Percentiles rank a stretch among this genome's conserved stretches.
Evolutionary conservation across 2,329 filamentous ascomycete genomes (phyloP).

Genomic region (Neurospora sp.): DNA sequence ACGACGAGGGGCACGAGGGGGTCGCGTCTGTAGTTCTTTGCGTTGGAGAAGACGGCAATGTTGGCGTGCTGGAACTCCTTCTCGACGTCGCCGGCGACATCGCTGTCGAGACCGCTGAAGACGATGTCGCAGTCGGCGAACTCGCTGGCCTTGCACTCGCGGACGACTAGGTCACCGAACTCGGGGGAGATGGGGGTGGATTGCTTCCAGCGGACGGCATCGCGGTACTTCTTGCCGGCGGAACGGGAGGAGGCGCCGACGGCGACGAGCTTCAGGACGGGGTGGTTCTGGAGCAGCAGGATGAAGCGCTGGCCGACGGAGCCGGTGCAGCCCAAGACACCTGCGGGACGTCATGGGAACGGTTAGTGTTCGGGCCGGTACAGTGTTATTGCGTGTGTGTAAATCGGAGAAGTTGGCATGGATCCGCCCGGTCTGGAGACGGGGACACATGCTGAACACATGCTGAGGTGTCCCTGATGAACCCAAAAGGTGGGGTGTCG

Average conservation of each 20-base stretch:
- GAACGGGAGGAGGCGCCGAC: slow-evolving; percentile 84
- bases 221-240: slow-evolving; percentile 86
- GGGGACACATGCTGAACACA: neutral
- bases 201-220: slow-evolving; percentile 95
- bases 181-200: slow-evolving; percentile 63
- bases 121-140: slow-evolving; percentile 88
- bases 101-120: slow-evolving; percentile 85
- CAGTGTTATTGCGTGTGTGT: neutral
- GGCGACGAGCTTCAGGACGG: slow-evolving; percentile 75
- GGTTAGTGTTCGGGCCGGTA: slow-evolving; percentile 3
- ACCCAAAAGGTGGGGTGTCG: slow-evolving; percentile 5
- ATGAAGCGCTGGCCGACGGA: slow-evolving; percentile 95
- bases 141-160: slow-evolving; percentile 71
- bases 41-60: slow-evolving; percentile 91
- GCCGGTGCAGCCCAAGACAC: slow-evolving; percentile 83
- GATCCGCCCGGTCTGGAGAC: neutral
- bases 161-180: slow-evolving; percentile 72
- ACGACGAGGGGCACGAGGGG: slow-evolving; percentile 87
- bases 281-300: slow-evolving; percentile 79
- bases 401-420: neutral
- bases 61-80: slow-evolving; percentile 83
- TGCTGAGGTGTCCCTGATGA: neutral
- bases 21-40: slow-evolving; percentile 91
- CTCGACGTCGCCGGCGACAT: slow-evolving; percentile 87
- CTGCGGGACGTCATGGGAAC: slow-evolving; percentile 24